phyloP scores from a whole-genome alignment of 371 early-diverging fungal species.

The Saksenaea vasiformis region DNA sequence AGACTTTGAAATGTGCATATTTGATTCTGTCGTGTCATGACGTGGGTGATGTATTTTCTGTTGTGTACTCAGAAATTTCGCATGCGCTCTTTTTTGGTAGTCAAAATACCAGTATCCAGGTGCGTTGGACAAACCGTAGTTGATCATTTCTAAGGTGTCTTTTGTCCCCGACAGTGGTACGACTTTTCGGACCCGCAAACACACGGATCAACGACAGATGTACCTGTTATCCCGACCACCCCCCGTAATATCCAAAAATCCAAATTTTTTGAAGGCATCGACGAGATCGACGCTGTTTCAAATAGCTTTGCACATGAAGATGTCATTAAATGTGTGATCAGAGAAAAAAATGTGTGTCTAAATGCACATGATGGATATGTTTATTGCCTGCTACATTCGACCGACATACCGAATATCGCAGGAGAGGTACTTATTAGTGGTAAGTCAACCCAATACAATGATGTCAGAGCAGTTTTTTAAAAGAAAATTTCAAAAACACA shows the following conservation, averaged over 20 bases:
- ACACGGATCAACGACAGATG: conserved; percentile 38
- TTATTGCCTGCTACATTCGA: conserved; percentile 63
- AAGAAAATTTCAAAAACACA: neutral
- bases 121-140: conserved; percentile 15
- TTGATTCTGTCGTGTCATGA: conserved; percentile 73
- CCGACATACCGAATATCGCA: conserved; percentile 52
- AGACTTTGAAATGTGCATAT: conserved; percentile 61
- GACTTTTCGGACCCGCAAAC: conserved; percentile 57
- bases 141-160: neutral
- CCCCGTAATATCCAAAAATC: conserved; percentile 35
- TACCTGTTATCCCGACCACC: conserved; percentile 37
- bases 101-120: conserved; percentile 84
- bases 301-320: conserved; percentile 31
- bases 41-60: conserved; percentile 76
- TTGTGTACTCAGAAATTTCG: conserved; percentile 58
- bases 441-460: conserved; percentile 8
- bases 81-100: conserved; percentile 74
- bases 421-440: conserved; percentile 67
- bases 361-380: conserved; percentile 81
- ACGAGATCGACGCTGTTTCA: conserved; percentile 18
- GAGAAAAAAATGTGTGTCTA: conserved; percentile 52
- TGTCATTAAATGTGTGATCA: conserved; percentile 57
- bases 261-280: conserved; percentile 39
- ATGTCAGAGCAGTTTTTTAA: neutral
- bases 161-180: conserved; percentile 50